phyloP scores from a whole-genome alignment of 2,329 filamentous ascomycete species.

The Gremmenia infestans region DNA sequence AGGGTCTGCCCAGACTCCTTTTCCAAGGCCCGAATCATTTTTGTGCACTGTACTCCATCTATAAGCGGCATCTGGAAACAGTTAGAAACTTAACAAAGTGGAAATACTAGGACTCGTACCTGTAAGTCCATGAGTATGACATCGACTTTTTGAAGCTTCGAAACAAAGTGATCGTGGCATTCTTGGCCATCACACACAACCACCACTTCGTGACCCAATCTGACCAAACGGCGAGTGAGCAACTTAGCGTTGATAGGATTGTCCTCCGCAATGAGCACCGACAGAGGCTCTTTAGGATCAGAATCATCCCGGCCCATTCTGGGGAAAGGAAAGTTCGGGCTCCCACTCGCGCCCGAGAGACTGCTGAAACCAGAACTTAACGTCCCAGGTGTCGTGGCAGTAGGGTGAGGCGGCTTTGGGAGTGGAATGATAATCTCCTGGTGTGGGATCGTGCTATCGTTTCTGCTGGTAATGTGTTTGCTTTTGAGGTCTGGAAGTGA shows the following conservation, averaged over 20 bases:
- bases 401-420: not conserved
- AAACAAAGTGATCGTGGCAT: conserved; percentile 67
- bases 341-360: not conserved
- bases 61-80: conserved; percentile 21
- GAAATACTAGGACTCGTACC: conserved; percentile 3
- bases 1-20: conserved; percentile 7
- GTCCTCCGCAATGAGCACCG: conserved; percentile 75
- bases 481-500: not conserved
- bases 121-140: conserved; percentile 27
- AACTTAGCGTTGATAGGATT: conserved; percentile 80
- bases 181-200: conserved; percentile 70
- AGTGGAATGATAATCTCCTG: not conserved
- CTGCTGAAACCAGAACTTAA: not conserved
- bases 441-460: not conserved
- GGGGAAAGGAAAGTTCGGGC: conserved; percentile 2
- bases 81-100: not conserved
- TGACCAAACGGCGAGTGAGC: conserved; percentile 66
- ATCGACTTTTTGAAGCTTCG: conserved; percentile 35
- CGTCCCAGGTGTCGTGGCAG: not conserved
- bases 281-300: conserved; percentile 32
- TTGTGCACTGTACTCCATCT: conserved; percentile 17
- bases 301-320: conserved; percentile 65
- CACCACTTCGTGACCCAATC: conserved; percentile 67
- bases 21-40: conserved; percentile 24
- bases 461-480: not conserved